Evolutionary conservation across 2,329 filamentous ascomycete species (phyloP).

Genomic region (Exophiala mesophila): DNA sequence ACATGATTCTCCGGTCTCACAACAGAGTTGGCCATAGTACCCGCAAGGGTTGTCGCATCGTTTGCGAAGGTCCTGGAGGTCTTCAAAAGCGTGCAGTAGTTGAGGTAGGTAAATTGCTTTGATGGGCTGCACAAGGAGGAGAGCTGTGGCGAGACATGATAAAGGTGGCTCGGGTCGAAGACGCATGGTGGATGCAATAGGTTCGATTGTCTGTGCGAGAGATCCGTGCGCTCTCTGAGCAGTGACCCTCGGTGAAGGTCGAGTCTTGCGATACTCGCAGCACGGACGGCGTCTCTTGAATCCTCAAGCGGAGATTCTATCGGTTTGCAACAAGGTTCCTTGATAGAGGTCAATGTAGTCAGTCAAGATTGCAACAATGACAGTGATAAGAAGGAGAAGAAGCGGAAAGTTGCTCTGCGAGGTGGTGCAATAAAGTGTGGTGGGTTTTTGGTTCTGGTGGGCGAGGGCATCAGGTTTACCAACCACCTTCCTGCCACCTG

Average conservation of each 20-base stretch:
- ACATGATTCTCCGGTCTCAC: slow-evolving; percentile 42
- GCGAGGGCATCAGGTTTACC: no score
- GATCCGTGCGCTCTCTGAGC: slow-evolving; percentile 11
- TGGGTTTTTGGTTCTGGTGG: no score
- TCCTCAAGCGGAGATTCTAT: no score
- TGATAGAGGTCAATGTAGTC: no score
- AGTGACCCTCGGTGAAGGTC: slow-evolving; percentile 5
- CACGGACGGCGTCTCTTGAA: no score
- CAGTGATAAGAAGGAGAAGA: no score
- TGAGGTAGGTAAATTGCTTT: slow-evolving; percentile 25
- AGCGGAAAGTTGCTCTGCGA: no score
- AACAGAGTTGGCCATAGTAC: slow-evolving; percentile 50
- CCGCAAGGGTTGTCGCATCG: slow-evolving; percentile 49
- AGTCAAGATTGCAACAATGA: no score
- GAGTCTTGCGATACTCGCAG: no score
- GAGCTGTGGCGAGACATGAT: slow-evolving; percentile 14
- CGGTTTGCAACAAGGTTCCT: no score
- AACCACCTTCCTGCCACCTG: no score
- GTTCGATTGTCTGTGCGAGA: slow-evolving; percentile 4
- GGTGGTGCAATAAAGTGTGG: no score
- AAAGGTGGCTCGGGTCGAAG: slow-evolving; percentile 12
- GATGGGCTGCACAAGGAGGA: slow-evolving; percentile 16
- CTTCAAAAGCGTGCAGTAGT: slow-evolving; percentile 20
- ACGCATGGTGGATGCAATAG: slow-evolving; percentile 16
- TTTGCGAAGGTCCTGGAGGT: slow-evolving; percentile 24